phyloP scores from a whole-genome alignment of 129 eudicot species.

The sunflower (Helianthus annuus) region DNA sequence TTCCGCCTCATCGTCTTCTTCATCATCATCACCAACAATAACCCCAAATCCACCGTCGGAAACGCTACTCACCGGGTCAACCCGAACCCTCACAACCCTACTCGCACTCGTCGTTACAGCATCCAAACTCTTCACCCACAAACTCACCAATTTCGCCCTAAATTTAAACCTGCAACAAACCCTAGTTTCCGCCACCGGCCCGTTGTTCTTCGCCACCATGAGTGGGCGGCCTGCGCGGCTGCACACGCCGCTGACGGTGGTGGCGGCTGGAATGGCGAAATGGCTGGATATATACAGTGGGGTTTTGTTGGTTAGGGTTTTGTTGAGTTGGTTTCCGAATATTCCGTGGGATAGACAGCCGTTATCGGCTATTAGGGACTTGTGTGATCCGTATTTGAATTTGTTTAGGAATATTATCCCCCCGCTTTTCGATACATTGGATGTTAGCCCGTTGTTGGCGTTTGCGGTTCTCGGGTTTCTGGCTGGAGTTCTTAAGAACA shows the following conservation, averaged over 20 bases:
- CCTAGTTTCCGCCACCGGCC: slow-evolving; percentile 42
- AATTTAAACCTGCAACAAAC: slow-evolving; percentile 33
- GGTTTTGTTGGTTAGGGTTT: slow-evolving; percentile 89
- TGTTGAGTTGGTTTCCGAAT: slow-evolving; percentile 96
- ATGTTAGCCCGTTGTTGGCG: slow-evolving; percentile 89
- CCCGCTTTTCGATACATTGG: slow-evolving; percentile 71
- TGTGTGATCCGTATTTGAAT: slow-evolving; percentile 92
- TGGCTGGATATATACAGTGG: slow-evolving; percentile 86
- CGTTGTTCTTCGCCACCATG: slow-evolving; percentile 67
- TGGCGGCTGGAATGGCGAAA: slow-evolving; percentile 78
- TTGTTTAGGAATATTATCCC: slow-evolving; percentile 84
- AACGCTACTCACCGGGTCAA: slow-evolving; percentile 49
- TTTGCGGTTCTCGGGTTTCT: slow-evolving; percentile 66
- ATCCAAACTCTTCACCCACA: slow-evolving; percentile 45
- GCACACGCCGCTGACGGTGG: slow-evolving; percentile 82
- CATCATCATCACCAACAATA: slow-evolving; percentile 17
- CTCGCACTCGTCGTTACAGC: slow-evolving; percentile 44
- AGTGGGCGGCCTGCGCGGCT: slow-evolving; percentile 34
- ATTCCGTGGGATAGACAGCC: slow-evolving; percentile 98
- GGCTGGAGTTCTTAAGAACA: slow-evolving; percentile 43
- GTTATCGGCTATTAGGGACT: slow-evolving; percentile 66
- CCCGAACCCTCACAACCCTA: slow-evolving; percentile 65
- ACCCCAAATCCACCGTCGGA: slow-evolving; percentile 25
- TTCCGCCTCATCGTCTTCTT: slow-evolving; percentile 31
- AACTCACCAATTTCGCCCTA: slow-evolving; percentile 27